Conservation (phyloP, 768 basidiomycete genomes). For the Coprinellus aureogranulatus region DNA sequence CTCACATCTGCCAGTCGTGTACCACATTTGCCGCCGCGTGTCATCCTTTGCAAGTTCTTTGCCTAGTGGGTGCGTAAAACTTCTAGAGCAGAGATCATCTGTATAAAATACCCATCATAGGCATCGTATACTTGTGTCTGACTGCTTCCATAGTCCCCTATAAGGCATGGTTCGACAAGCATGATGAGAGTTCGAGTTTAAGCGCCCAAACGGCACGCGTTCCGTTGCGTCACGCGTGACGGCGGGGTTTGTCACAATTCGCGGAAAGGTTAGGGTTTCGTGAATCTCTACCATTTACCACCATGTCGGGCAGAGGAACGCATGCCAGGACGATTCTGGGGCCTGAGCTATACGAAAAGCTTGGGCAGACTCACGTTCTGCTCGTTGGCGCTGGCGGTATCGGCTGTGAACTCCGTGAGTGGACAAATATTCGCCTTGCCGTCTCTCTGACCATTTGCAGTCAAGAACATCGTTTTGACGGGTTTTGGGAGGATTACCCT, state of each 20-base stretch:
- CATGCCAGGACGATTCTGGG: slow-evolving; percentile 83
- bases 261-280: neutral
- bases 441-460: slow-evolving; percentile 35
- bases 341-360: slow-evolving; percentile 57
- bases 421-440: neutral
- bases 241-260: neutral
- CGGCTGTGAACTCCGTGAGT: slow-evolving; percentile 90
- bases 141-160: no score
- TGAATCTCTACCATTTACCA: neutral
- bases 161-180: no score
- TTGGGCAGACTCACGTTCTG: slow-evolving; percentile 68
- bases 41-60: no score
- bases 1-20: no score
- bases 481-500: slow-evolving; percentile 92
- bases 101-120: no score
- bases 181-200: no score
- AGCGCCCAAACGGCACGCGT: neutral
- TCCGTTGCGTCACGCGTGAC: neutral
- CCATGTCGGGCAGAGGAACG: slow-evolving; percentile 50
- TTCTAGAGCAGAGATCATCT: no score
- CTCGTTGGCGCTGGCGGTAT: slow-evolving; percentile 96
- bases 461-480: slow-evolving; percentile 92
- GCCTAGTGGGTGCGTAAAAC: no score
- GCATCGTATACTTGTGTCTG: no score
- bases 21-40: no score